phyloP scores from a whole-genome alignment of 116 monocot genomes.

The Cymodocea nodosa region DNA sequence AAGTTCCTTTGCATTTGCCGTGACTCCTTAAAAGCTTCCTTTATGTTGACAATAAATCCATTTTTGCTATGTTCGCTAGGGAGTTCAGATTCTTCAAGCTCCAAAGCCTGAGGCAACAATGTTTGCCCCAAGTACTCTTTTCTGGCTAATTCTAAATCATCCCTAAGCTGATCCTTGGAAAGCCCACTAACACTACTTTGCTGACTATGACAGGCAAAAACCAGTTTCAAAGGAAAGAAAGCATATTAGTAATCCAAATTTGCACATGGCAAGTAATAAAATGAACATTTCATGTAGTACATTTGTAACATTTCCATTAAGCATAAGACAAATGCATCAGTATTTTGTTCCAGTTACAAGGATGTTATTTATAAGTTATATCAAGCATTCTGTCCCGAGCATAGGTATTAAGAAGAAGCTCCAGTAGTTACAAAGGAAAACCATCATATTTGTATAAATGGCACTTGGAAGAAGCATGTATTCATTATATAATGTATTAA shows the following conservation, averaged over 20 bases:
- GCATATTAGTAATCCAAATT: neutral
- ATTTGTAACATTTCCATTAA: too few relatives aligned
- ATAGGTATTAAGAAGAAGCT: too few relatives aligned
- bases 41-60: conserved; percentile 37
- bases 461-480: too few relatives aligned
- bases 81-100: conserved; percentile 35
- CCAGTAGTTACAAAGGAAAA: too few relatives aligned
- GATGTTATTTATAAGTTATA: too few relatives aligned
- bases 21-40: conserved; percentile 40
- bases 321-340: too few relatives aligned
- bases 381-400: too few relatives aligned
- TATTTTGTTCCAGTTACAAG: too few relatives aligned
- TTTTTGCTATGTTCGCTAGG: conserved; percentile 25
- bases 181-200: conserved; percentile 16
- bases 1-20: conserved; percentile 52
- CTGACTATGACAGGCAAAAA: conserved; percentile 25
- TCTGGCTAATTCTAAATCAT: conserved; percentile 47
- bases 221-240: neutral
- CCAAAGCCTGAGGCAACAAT: conserved; percentile 48
- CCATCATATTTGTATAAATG: too few relatives aligned
- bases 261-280: neutral
- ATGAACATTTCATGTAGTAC: neutral
- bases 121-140: conserved; percentile 50
- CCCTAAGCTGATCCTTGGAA: conserved; percentile 37
- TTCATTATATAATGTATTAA: too few relatives aligned